These are phyloP conservation scores for Candida arabinofermentans DNA, from an alignment of 805 yeast species.

Conservation along the genomic window DNA sequence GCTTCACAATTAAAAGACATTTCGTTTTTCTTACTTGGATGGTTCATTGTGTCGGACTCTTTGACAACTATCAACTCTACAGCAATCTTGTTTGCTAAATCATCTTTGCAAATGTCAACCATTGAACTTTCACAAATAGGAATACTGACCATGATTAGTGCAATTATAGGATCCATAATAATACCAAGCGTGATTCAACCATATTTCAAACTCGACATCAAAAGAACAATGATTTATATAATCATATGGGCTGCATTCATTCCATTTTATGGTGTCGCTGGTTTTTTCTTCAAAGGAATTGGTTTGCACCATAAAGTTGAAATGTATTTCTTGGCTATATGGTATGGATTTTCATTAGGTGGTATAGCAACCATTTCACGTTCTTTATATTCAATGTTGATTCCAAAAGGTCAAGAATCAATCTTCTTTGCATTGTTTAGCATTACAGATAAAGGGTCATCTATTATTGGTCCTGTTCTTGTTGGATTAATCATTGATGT, in stretches of 20 bases:
- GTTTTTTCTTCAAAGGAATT: constrained; percentile 49
- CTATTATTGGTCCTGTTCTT: constrained; percentile 67
- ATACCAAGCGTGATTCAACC: constrained; percentile 45
- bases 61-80: constrained; percentile 76
- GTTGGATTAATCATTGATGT: constrained; percentile 70
- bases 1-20: constrained; percentile 63
- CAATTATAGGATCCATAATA: constrained; percentile 60
- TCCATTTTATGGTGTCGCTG: constrained; percentile 68
- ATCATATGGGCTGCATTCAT: constrained; percentile 61
- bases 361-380: constrained; percentile 68
- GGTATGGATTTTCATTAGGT: constrained; percentile 77
- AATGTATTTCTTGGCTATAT: constrained; percentile 62
- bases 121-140: constrained; percentile 63
- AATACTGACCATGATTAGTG: constrained; percentile 60
- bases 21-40: constrained; percentile 59
- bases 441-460: constrained; percentile 78
- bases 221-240: constrained; percentile 45
- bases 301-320: constrained; percentile 65
- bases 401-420: constrained; percentile 73
- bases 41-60: constrained; percentile 77
- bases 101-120: constrained; percentile 66
- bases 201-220: constrained; percentile 39
- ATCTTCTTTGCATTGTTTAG: constrained; percentile 73
- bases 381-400: constrained; percentile 61
- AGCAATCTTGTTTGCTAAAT: constrained; percentile 70